Percentiles rank a stretch among this genome's conserved stretches.
Evolutionary conservation across 2,329 filamentous ascomycete species (phyloP).

Genomic region (Cordyceps farinosa): DNA sequence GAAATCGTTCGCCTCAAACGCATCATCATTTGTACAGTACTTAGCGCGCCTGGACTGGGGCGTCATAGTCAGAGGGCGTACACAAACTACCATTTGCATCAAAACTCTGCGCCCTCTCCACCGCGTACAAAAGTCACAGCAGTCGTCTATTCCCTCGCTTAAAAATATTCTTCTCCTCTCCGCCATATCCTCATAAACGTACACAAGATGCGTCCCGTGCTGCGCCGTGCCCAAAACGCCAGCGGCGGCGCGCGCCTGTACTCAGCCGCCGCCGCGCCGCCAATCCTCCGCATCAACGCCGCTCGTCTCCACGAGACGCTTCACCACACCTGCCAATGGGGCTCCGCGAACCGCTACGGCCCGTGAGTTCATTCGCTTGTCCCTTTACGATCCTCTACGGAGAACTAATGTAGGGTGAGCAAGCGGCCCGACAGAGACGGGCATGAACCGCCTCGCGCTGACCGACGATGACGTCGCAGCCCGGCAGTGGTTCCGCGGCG

Average conservation of each 20-base stretch:
- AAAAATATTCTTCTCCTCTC: no score
- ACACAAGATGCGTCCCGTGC: neutral
- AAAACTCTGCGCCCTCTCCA: conserved; percentile 1
- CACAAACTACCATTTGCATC: neutral
- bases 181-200: neutral
- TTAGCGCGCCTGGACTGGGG: no score
- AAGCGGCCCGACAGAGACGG: conserved; percentile 51
- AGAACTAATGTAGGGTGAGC: no score
- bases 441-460: conserved; percentile 75
- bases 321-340: conserved; percentile 34
- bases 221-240: neutral
- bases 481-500: conserved; percentile 74
- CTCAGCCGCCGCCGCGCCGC: neutral
- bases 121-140: neutral
- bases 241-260: neutral
- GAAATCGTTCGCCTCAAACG: no score
- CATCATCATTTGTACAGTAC: no score
- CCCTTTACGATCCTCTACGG: no score
- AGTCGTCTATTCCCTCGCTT: neutral
- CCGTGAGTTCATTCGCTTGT: conserved; percentile 23
- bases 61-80: neutral
- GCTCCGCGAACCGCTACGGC: conserved; percentile 28
- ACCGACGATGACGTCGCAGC: conserved; percentile 69
- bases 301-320: conserved; percentile 29
- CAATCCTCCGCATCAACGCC: conserved; percentile 25